Evolutionary conservation across 345 rosid species (phyloP).

Genomic region (Erysimum cheiranthoides): DNA sequence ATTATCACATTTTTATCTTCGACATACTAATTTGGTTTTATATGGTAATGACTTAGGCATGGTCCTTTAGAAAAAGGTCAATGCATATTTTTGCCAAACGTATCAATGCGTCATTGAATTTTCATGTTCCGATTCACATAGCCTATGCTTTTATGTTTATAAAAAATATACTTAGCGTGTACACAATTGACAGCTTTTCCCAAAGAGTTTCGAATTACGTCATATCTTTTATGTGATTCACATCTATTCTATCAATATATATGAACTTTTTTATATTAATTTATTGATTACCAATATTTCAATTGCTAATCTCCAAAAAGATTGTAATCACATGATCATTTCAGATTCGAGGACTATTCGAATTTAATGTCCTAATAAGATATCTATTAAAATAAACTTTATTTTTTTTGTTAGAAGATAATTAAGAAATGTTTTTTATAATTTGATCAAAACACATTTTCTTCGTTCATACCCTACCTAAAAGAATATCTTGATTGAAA

Average conservation of each 20-base stretch:
- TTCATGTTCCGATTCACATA: slow-evolving; percentile 33
- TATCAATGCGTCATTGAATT: slow-evolving; percentile 18
- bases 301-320: slow-evolving; percentile 13
- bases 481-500: slow-evolving; percentile 33
- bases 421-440: too few species aligned
- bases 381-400: background rate
- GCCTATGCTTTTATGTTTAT: slow-evolving; percentile 29
- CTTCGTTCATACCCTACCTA: slow-evolving; percentile 42
- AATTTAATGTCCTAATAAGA: slow-evolving; percentile 1
- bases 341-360: slow-evolving; percentile 16
- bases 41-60: slow-evolving; percentile 26
- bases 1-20: background rate
- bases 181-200: slow-evolving; percentile 29
- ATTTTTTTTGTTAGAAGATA: background rate
- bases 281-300: slow-evolving; percentile 11
- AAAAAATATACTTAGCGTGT: slow-evolving; percentile 38
- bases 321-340: slow-evolving; percentile 31
- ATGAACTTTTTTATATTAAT: background rate
- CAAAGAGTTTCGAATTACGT: slow-evolving; percentile 21
- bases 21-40: background rate
- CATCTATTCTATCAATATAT: slow-evolving; percentile 13
- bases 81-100: slow-evolving; percentile 26
- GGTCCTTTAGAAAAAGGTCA: background rate
- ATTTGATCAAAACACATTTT: too few species aligned
- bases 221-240: slow-evolving; percentile 19